Percentiles rank a stretch among this genome's conserved stretches.
Conservation (phyloP, 495 filamentous ascomycete species). For the Xylaria venustula region DNA sequence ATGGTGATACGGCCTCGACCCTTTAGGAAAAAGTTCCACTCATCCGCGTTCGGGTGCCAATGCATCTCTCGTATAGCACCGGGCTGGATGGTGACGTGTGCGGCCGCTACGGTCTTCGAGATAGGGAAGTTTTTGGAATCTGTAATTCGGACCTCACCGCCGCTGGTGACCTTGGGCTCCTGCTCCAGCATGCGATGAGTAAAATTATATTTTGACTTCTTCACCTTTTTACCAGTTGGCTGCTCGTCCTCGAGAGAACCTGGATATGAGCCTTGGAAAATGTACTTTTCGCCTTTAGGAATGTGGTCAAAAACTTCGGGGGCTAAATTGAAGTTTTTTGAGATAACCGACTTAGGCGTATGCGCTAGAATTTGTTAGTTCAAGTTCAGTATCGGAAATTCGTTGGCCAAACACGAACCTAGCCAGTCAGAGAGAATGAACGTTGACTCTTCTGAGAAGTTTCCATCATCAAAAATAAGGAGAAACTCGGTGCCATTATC, state of each 20-base stretch:
- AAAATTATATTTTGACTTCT: conserved; percentile 59
- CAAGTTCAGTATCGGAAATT: neutral
- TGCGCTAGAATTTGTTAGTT: conserved; percentile 41
- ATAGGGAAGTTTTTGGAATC: conserved; percentile 67
- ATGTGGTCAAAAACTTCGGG: conserved; percentile 59
- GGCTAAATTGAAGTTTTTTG: conserved; percentile 63
- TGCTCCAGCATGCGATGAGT: conserved; percentile 62
- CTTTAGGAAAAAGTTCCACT: conserved; percentile 55
- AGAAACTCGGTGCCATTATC: conserved; percentile 70
- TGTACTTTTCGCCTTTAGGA: conserved; percentile 63
- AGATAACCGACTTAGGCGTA: conserved; percentile 60
- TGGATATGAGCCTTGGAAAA: conserved; percentile 61
- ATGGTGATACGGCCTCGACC: conserved; percentile 54
- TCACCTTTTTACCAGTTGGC: conserved; percentile 49
- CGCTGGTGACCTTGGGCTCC: conserved; percentile 50
- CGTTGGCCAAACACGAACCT: conserved; percentile 36
- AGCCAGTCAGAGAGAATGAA: conserved; percentile 69
- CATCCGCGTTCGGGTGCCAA: conserved; percentile 58
- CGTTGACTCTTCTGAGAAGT: conserved; percentile 69
- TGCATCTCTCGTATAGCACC: conserved; percentile 61
- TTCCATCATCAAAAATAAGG: conserved; percentile 66
- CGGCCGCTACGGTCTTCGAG: conserved; percentile 63
- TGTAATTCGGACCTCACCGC: conserved; percentile 60
- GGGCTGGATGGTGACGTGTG: conserved; percentile 56
- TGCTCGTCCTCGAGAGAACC: conserved; percentile 43